Conservation (phyloP, 1,139 yeast species). For the Zhuliangozyma parablackwelliae region DNA sequence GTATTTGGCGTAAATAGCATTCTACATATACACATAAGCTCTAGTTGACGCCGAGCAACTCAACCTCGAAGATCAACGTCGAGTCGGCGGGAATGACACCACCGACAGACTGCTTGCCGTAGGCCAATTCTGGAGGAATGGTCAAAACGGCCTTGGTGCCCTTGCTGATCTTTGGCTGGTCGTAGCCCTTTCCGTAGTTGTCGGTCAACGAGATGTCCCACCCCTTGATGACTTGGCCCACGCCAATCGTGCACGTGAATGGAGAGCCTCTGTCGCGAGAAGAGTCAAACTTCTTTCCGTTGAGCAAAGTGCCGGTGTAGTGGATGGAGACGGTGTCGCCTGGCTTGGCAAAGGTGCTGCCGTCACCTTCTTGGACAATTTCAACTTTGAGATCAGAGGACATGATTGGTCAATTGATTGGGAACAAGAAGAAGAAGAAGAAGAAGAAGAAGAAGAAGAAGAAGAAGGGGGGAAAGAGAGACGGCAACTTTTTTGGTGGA, state of each 20-base stretch:
- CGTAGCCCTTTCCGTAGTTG: slow-evolving; percentile 7
- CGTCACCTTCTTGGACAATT: slow-evolving; percentile 63
- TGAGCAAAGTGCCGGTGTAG: slow-evolving; percentile 90
- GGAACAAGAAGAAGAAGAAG: neutral
- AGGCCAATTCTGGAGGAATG: slow-evolving; percentile 90
- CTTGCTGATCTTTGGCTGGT: slow-evolving; percentile 82
- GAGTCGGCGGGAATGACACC: slow-evolving; percentile 96
- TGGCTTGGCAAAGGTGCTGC: slow-evolving; percentile 73
- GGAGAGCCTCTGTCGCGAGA: slow-evolving; percentile 93
- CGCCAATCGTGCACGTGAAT: slow-evolving; percentile 89
- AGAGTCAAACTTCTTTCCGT: slow-evolving; percentile 93
- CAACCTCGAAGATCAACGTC: slow-evolving; percentile 88
- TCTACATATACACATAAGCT: too few relatives aligned
- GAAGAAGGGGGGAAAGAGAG: neutral
- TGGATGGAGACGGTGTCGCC: slow-evolving; percentile 92
- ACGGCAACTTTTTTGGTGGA: neutral
- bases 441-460: neutral
- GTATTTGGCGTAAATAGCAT: slow-evolving; percentile 4
- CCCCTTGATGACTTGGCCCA: slow-evolving; percentile 92
- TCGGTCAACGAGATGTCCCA: slow-evolving; percentile 56
- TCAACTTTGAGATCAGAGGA: slow-evolving; percentile 24
- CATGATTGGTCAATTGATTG: neutral
- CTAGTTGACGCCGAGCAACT: slow-evolving; percentile 65
- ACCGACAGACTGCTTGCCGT: slow-evolving; percentile 93
- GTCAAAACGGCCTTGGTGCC: slow-evolving; percentile 91